Base-by-base conservation (phyloP, 768 basidiomycete genomes). In the Termitomyces sp. region DNA sequence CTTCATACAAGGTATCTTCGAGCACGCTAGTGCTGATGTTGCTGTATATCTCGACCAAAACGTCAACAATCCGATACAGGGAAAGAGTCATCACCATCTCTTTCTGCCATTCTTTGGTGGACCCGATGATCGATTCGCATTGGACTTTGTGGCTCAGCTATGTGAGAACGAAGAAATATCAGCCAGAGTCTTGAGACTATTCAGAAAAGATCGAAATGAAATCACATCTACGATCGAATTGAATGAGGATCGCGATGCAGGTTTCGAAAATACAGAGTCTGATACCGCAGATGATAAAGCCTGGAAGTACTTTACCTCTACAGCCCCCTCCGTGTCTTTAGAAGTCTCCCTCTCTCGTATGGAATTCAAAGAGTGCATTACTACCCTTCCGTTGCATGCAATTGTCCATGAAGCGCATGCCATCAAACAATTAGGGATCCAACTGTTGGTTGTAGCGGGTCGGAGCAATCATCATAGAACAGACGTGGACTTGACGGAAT, bases 51-150 rank as follows among this genome's bases (percentile, higher is more conserved):
- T 98, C 47, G 92, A 96, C 64, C 79, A 81, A 41, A 79, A 78
- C 36, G 72, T 75, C 49, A 58, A 43, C 27, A 32, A 41, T 39
- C 46, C 56, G 22, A 58, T 60, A 9, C 26, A 29, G 31, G 54
- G 61, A 46, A 55, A 68, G 37, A 70, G 70, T 29, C 68, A 65
- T 14, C 79, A 84, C 64, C 90, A 92, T 67, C 63, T 98, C 14
- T 90, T 93, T 71, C 66, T 97, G 13, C 91, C 93, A 0, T 98
- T 98, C 81, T 90, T 93, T 68, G 95, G 96, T 27, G 96, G 96
- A 0, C 89, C 92, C 0, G 94, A 98, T 69, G 95, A 97, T 67
- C 79, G 96, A 2, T 77, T 94, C 14, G 92, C 93, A 0, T 74
- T 98, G 31, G 84, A 89, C 37, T 85, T 97, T 63, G 88, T 91